Evolutionary conservation across 108 stramenopile genomes (phyloP), one percentile per base, ranked within the genome.

Genomic region (Craspedostauros australis): DNA sequence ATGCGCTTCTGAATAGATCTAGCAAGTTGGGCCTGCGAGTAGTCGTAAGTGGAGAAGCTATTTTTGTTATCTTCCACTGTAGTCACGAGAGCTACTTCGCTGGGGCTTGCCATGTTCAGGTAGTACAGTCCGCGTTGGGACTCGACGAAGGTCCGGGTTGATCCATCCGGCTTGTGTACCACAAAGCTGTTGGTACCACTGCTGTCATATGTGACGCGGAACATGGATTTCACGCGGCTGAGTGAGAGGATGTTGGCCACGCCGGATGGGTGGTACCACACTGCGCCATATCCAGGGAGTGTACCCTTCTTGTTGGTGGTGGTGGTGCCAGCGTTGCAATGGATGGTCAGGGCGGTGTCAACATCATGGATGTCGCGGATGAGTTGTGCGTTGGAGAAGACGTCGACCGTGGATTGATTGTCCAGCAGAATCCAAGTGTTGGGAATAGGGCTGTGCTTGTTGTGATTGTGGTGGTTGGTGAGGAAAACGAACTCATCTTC

Each of bases 181-280:
- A 29, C 15, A 18, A 71, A 45, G n/a, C 29, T 19, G 47, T 47
- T 31, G 2, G 19, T 42, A 20, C 3, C 19, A 2, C 32, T 4
- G 20, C 39, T 64, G 56, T 76, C 75, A 39, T 62, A 76, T 9
- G 48, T 38, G 12, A 76, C 50, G 8, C 33, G 47, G 42, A 15
- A 62, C 1, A 27, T n/a, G 7, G 52, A 12, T 41, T 58, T 34
- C 0, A 71, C 55, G 24, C 20, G 22, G 14, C 27, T 1, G 16
- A 73, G 39, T 20, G 68, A 70, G 1, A 78, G 34, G 20, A 78
- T 70, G 59, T 78, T 69, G 1, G 68, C 72, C 32, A 73, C 59
- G 15, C 66, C 61, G 0, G 50, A 38, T 6, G 50, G 61, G 52
- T 77, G 31, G 33, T 43, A 58, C 73, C 77, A 79, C n/a, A 79